Conservation (phyloP, 768 basidiomycete species). For the Boletus subparvulus region DNA sequence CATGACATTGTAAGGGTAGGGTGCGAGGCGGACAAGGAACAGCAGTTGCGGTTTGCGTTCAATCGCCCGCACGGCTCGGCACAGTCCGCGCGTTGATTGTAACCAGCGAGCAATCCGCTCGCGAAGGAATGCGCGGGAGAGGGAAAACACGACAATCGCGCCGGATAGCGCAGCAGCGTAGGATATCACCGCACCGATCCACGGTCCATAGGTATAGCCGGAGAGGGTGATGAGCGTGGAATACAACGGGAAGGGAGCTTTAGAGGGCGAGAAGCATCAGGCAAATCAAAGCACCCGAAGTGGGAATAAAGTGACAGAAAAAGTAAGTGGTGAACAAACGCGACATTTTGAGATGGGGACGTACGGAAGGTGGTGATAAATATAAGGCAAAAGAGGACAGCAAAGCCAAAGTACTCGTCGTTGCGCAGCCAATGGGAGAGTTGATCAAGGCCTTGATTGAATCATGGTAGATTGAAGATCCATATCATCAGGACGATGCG, state of each 20-base stretch:
- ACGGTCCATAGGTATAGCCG: slow-evolving; percentile 86
- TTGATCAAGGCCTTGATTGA: slow-evolving; percentile 68
- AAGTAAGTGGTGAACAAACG: slow-evolving; percentile 9
- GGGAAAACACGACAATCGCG: slow-evolving; percentile 77
- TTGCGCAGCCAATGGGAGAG: slow-evolving; percentile 75
- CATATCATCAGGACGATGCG: neutral
- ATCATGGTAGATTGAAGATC: neutral
- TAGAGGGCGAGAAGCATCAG: slow-evolving; percentile 5
- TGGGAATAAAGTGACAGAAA: slow-evolving; percentile 3
- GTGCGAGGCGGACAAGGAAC: slow-evolving; percentile 90
- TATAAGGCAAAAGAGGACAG: slow-evolving; percentile 77
- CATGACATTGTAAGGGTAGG: slow-evolving; percentile 93
- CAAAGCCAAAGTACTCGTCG: slow-evolving; percentile 71
- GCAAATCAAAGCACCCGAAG: too few species aligned
- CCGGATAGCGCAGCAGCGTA: slow-evolving; percentile 85
- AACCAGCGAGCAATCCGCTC: slow-evolving; percentile 72
- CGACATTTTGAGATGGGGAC: slow-evolving; percentile 29
- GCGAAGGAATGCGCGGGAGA: slow-evolving; percentile 75
- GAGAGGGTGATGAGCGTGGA: slow-evolving; percentile 91
- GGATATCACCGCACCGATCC: slow-evolving; percentile 81
- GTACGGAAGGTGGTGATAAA: slow-evolving; percentile 86
- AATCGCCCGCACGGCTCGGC: slow-evolving; percentile 81
- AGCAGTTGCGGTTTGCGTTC: slow-evolving; percentile 85
- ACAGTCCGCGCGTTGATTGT: slow-evolving; percentile 65
- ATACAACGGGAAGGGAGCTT: slow-evolving; percentile 89